Base-by-base conservation (phyloP, 306 rosid genomes). In the Sesbania bispinosa region DNA sequence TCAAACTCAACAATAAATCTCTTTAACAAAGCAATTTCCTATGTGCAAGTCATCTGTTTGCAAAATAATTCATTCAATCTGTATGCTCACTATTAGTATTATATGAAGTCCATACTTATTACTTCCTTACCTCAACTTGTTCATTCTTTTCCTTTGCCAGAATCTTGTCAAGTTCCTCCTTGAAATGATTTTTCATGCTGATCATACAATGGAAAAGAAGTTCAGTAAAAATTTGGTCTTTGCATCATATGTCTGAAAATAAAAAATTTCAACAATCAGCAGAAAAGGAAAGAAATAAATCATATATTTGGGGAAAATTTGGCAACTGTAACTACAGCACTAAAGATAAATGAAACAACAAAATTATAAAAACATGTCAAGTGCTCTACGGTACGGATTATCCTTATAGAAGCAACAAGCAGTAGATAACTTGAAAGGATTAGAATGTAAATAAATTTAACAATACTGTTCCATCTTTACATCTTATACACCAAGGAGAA, bases 121-220 rank as follows among this genome's bases (percentile, higher is more conserved):
- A 68, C 47, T 64, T 66, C 63, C 70, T 65, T 85, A 94, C 99
- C 96, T 89, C 89, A 33, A 86, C 57, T 78, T 87, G 88, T 77
- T 91, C 87, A 4, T 87, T 85, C 82, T 88, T 89, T 66, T 89
- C 91, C 62, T 85, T 85, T 0, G 85, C 89, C 77, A 91, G 81
- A 67, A 83, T 79, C 78, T 79, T 68, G 64, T 94, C 80, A 42
- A 94, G 87, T 79, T 94, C 99, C 71, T 88, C 91, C 97, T 89
- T 64, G 97, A 80, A 80, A 88, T 89, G 83, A 94, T 68, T 80
- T 89, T 88, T 41, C 94, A 18, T 89, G 92, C 99, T 94, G 94
- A 80, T 66, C 67, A 69, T 38, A 70, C 61, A 43, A 67, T 29
- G 66, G 80, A 45, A 48, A 71, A 76, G 63, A 67, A 70, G 61